Base-by-base conservation (phyloP, 345 rosid species). In the Durio zibethinus region DNA sequence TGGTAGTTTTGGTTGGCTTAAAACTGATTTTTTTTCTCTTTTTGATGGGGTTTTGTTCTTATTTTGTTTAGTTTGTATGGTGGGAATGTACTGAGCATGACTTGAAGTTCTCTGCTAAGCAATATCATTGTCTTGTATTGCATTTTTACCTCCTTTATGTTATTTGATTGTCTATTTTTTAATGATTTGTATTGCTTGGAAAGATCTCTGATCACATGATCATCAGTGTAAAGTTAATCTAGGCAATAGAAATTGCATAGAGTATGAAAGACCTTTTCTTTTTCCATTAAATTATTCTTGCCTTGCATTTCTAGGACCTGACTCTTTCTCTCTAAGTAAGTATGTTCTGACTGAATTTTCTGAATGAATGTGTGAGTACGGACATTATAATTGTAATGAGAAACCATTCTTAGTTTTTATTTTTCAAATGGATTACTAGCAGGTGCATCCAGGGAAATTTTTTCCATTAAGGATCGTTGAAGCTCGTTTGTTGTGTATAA, bases 371-470 rank as follows among this genome's bases (percentile, higher is more conserved):
- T 40, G 31, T 21, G 50, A 66, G 40, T n/a, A 14, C 10, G 1
- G 50, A 27, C 12, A 25, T 14, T 23, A 9, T 21, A 54, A 54
- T 9, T 50, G 54, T 18, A 15, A 50, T 50, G 54, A 3, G n/a
- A 47, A 47, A 27, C 67, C 7, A 64, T n/a, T 10, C 35, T 74
- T 54, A 69, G 7, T 23, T 56, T 53, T 53, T 61, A 47, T 29
- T n/a, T 23, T 57, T 36, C 7, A 52, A 36, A 57, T 74, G 77
- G 23, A 53, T 16, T 61, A 57, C 64, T 25, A 59, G 64, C 87
- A 86, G 88, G 87, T 79, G 81, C 85, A 74, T 74, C 56, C 76
- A 77, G 83, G 85, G 84, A 83, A 78, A 71, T 77, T 81, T 70
- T 80, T 78, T 11, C 42, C 79, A 61, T 23, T 78, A 35, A 70